These are phyloP conservation scores for Zygoascus meyerae DNA, from an alignment of 1,139 yeast genomes.

Conservation along the genomic window DNA sequence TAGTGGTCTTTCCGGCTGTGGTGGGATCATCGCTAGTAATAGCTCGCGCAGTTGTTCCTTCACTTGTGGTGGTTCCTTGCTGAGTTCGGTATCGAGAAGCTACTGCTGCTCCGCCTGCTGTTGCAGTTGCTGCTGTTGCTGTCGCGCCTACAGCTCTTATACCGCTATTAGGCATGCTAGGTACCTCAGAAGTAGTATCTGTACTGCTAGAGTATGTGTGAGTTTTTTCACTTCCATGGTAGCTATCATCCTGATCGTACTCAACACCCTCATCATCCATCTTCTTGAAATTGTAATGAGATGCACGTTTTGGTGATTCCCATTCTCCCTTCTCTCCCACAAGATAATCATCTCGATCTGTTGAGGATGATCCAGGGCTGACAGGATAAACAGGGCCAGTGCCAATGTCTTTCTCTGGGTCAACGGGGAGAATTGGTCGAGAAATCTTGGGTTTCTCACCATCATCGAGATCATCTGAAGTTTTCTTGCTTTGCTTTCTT, in stretches of 20 bases:
- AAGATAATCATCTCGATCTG: slow-evolving; percentile 7
- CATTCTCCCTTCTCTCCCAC: slow-evolving; percentile 17
- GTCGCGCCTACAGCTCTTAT: slow-evolving; percentile 3
- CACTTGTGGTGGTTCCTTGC: background rate
- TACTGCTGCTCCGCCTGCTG: slow-evolving; percentile 24
- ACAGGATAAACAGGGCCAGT: background rate
- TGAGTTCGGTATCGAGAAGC: background rate
- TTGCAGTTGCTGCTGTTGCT: slow-evolving; percentile 13
- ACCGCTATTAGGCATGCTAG: slow-evolving; percentile 1
- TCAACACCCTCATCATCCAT: slow-evolving; percentile 28
- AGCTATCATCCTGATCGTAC: slow-evolving; percentile 15
- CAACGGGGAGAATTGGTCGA: slow-evolving; percentile 23
- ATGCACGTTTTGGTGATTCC: slow-evolving; percentile 34
- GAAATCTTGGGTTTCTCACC: slow-evolving; percentile 27
- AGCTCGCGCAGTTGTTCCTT: background rate
- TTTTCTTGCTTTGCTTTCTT: slow-evolving; percentile 23
- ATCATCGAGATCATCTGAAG: slow-evolving; percentile 29
- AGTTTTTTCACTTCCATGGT: slow-evolving; percentile 36
- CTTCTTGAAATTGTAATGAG: slow-evolving; percentile 33
- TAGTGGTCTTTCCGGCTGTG: background rate
- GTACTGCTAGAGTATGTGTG: slow-evolving; percentile 25
- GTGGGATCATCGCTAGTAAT: slow-evolving; percentile 2
- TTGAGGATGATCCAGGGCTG: slow-evolving; percentile 4
- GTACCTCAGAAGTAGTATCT: background rate
- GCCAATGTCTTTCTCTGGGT: slow-evolving; percentile 26